Percentiles rank a stretch among this genome's conserved stretches.
Evolutionary conservation across 345 rosid species (phyloP).

Genomic region (Ceriops decandra): DNA sequence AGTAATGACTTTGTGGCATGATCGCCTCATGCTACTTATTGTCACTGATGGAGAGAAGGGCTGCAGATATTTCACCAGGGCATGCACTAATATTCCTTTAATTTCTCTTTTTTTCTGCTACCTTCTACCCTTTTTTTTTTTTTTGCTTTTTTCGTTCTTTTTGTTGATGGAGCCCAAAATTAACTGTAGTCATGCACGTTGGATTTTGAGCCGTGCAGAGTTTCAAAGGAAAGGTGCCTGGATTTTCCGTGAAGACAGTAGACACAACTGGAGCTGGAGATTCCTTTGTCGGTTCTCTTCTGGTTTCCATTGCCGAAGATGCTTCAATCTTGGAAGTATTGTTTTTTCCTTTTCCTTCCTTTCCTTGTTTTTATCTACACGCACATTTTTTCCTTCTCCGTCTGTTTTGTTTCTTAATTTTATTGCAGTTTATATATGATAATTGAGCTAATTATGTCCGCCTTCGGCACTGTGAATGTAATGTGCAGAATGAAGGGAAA

Average conservation of each 20-base stretch:
- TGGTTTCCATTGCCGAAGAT: slow-evolving; percentile 40
- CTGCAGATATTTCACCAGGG: slow-evolving; percentile 61
- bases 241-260: slow-evolving; percentile 48
- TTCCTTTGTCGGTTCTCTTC: slow-evolving; percentile 56
- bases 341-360: neutral
- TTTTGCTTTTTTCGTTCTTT: neutral
- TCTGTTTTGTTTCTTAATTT: neutral
- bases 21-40: slow-evolving; percentile 51
- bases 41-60: slow-evolving; percentile 71
- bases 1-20: slow-evolving; percentile 49
- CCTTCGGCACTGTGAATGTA: neutral
- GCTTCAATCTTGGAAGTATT: slow-evolving; percentile 24
- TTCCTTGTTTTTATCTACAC: neutral
- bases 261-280: slow-evolving; percentile 79
- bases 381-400: neutral
- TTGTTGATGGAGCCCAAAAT: neutral
- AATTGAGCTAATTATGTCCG: no score
- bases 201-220: slow-evolving; percentile 20
- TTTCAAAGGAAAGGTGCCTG: slow-evolving; percentile 46
- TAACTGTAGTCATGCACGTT: neutral
- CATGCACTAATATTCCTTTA: neutral
- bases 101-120: neutral
- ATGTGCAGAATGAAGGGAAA: slow-evolving; percentile 44
- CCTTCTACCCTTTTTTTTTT: neutral
- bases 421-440: no score